Base-by-base conservation (phyloP, 306 rosid genomes). In the Glycine soja region DNA sequence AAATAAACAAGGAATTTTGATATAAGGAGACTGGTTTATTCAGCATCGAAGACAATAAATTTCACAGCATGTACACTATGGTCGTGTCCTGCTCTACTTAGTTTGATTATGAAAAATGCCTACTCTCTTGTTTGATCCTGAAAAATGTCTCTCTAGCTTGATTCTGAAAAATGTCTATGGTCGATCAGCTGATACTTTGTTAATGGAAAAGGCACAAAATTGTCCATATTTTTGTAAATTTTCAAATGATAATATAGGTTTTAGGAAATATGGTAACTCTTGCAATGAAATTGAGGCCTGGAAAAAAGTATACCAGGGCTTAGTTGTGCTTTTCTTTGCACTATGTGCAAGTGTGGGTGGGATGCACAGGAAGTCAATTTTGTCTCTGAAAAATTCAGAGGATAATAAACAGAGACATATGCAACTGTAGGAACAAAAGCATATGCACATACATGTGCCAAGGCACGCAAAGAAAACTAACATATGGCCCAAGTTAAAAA, bases 391-490 rank as follows among this genome's bases (percentile, higher is more conserved):
- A 63, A 78, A 67, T 16, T 77, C 56, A 67, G 64, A 82, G 38
- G 72, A 78, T 51, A 38, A 24, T 65, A 66, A 66, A 36, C 48
- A 59, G 34, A 42, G 73, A 72, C 47, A 47, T 8, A 30, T 32
- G 68, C 58, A 48, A 81, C 24, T 14, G 40, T 18, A 52, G 62
- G 72, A 46, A 77, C 2, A 72, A 70, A 80, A 63, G 82, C 40
- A 80, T 4, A 75, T 18, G 15, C 53, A 50, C 40, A 36, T 36
- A 70, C 59, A 71, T 10, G 76, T 11, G 3, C 64, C 40, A 79
- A 67, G 74, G 30, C 59, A 45, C n/a, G 64, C 71, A 81, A 43
- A 78, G 73, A 73, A 78, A 78, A 68, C 50, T 50, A 68, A 67
- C 85, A 76, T 15, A 61, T 67, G 45, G 36, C 46, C 61, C 16